A percentile compares a stretch with the other conserved stretches of the same genome.
phyloP scores from a whole-genome alignment of 371 early-diverging fungal genomes.

The Syncephalastrum racemosum region DNA sequence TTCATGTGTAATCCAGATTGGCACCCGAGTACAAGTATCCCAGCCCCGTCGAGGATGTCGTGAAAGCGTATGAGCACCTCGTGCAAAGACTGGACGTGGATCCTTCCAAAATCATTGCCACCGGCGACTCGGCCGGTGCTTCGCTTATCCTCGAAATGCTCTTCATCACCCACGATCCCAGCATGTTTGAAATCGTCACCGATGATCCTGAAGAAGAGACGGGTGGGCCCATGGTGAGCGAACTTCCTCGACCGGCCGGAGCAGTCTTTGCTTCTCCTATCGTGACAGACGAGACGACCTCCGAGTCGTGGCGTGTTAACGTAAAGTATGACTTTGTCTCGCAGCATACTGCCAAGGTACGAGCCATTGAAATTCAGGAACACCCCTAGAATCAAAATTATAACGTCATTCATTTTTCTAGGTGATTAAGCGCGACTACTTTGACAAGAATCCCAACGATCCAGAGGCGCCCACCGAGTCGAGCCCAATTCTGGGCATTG shows the following conservation, averaged over 20 bases:
- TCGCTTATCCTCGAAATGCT: slow-evolving; percentile 37
- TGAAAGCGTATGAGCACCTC: slow-evolving; percentile 42
- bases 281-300: slow-evolving; percentile 42
- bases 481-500: slow-evolving; percentile 34
- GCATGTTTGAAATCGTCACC: slow-evolving; percentile 43
- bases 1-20: slow-evolving; percentile 15
- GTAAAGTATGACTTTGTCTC: slow-evolving; percentile 41
- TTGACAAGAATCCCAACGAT: slow-evolving; percentile 25
- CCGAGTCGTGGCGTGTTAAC: slow-evolving; percentile 41
- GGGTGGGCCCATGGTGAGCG: slow-evolving; percentile 23
- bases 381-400: neutral
- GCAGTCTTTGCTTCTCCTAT: slow-evolving; percentile 38
- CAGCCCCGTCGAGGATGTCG: slow-evolving; percentile 41
- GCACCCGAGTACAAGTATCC: slow-evolving; percentile 48
- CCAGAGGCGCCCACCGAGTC: slow-evolving; percentile 24
- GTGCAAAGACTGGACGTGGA: slow-evolving; percentile 23
- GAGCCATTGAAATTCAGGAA: neutral
- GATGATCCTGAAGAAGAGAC: slow-evolving; percentile 24
- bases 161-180: slow-evolving; percentile 42
- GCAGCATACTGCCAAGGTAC: slow-evolving; percentile 33
- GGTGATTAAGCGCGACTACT: slow-evolving; percentile 43
- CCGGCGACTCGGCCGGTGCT: slow-evolving; percentile 41
- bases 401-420: neutral
- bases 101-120: slow-evolving; percentile 28
- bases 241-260: slow-evolving; percentile 42